These are phyloP conservation scores for Cubamyces lactineus DNA, from an alignment of 768 basidiomycete species.

Conservation along the genomic window DNA sequence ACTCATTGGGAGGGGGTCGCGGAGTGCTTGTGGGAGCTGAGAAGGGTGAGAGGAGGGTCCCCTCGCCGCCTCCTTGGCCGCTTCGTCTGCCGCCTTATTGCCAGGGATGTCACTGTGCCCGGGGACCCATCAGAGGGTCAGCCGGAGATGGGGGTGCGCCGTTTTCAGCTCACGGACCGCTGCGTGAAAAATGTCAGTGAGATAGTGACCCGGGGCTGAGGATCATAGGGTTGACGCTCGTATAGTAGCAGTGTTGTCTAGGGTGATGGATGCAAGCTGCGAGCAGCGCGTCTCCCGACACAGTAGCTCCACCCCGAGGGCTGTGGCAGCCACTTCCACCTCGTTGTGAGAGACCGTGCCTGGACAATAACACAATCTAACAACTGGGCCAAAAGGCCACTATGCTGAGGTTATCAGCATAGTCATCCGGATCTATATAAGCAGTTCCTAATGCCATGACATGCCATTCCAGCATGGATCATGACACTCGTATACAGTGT, in stretches of 20 bases:
- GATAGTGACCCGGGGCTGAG: slow-evolving; percentile 4
- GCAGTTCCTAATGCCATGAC: too few relatives aligned
- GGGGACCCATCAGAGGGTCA: slow-evolving; percentile 20
- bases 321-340: slow-evolving; percentile 36
- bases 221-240: neutral
- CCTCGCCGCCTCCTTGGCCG: slow-evolving; percentile 21
- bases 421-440: too few relatives aligned
- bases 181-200: slow-evolving; percentile 14
- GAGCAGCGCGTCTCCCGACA: neutral
- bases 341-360: too few relatives aligned
- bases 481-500: slow-evolving; percentile 38
- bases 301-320: slow-evolving; percentile 34
- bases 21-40: slow-evolving; percentile 10
- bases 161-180: neutral
- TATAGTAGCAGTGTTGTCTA: slow-evolving; percentile 17
- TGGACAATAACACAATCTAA: too few relatives aligned
- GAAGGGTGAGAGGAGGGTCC: neutral
- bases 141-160: neutral
- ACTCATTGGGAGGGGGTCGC: slow-evolving; percentile 16
- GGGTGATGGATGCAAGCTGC: neutral
- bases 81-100: too few relatives aligned
- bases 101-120: slow-evolving; percentile 15
- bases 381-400: too few relatives aligned
- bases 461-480: too few relatives aligned
- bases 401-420: too few relatives aligned